phyloP scores from a whole-genome alignment of 169 alveolate species.

The Plasmodium vivax region DNA sequence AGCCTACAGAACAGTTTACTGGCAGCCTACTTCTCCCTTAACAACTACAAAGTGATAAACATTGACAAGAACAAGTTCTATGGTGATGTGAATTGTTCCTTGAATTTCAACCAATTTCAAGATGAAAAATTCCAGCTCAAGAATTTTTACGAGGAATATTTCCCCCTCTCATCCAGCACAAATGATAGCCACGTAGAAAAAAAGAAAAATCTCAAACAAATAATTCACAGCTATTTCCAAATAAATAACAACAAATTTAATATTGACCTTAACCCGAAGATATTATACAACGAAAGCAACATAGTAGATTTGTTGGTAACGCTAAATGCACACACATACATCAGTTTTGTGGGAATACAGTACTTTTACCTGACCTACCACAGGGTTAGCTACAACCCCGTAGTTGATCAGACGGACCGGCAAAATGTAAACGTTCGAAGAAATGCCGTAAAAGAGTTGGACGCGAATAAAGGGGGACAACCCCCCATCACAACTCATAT shows the following conservation, averaged over 20 bases:
- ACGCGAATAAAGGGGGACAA: neutral
- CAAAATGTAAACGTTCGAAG: neutral
- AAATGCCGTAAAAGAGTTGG: neutral
- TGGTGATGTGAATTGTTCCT: conserved; percentile 65
- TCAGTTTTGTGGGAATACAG: conserved; percentile 53
- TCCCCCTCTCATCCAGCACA: conserved; percentile 6
- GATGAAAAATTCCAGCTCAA: conserved; percentile 19
- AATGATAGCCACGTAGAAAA: neutral
- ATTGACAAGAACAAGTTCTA: conserved; percentile 56
- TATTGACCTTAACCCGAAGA: conserved; percentile 54
- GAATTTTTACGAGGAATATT: conserved; percentile 57
- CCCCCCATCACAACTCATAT: neutral
- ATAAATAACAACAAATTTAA: conserved; percentile 46
- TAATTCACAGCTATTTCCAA: conserved; percentile 38
- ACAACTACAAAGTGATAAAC: conserved; percentile 53
- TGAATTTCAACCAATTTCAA: conserved; percentile 49
- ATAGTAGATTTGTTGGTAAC: conserved; percentile 10
- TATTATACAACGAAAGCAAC: conserved; percentile 61
- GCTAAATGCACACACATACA: conserved; percentile 51
- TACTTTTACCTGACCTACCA: conserved; percentile 36
- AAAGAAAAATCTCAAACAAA: conserved; percentile 16
- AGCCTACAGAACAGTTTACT: conserved; percentile 38
- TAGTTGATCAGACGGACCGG: neutral
- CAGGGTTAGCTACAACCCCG: neutral
- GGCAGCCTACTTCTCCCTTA: conserved; percentile 49